Conservation (phyloP, 1,139 yeast species). For the Blastobotrys raffinosifermentans region DNA sequence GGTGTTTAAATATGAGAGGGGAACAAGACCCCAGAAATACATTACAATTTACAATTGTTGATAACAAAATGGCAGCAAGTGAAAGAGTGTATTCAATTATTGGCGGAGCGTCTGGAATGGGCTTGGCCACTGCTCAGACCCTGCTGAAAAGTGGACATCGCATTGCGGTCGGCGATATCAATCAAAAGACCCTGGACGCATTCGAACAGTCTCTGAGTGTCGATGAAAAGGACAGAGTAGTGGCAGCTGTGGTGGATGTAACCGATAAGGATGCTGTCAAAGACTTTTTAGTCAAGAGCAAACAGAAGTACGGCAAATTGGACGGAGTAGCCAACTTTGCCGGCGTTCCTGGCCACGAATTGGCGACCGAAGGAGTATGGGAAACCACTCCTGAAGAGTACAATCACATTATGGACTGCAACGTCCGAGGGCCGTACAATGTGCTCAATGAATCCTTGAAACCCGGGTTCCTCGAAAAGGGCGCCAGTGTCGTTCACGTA, state of each 20-base stretch:
- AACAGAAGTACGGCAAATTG: neutral
- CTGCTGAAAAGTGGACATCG: neutral
- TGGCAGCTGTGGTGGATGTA: neutral
- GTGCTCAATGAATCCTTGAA: neutral
- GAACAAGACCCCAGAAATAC: too few species aligned
- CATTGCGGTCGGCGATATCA: slow-evolving; percentile 1
- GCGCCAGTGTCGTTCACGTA: slow-evolving; percentile 3
- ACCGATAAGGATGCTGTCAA: neutral
- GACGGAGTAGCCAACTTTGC: slow-evolving; percentile 5
- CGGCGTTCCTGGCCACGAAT: neutral
- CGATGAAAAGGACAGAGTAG: neutral
- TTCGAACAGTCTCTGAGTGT: neutral
- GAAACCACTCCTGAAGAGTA: slow-evolving; percentile 1
- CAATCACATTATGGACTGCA: slow-evolving; percentile 2
- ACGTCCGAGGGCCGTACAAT: slow-evolving; percentile 4
- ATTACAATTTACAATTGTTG: neutral
- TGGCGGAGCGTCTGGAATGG: slow-evolving; percentile 5
- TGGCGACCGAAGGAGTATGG: slow-evolving; percentile 2
- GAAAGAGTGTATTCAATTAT: neutral
- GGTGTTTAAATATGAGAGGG: too few species aligned
- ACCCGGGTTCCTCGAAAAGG: slow-evolving; percentile 2
- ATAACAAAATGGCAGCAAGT: slow-evolving; percentile 1
- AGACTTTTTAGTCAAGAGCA: neutral
- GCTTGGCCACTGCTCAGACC: slow-evolving; percentile 3
- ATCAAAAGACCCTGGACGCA: neutral